Evolutionary conservation across 495 filamentous ascomycete species (phyloP), one percentile per base, ranked within the genome.

Genomic region (Talaromyces wortmannii): DNA sequence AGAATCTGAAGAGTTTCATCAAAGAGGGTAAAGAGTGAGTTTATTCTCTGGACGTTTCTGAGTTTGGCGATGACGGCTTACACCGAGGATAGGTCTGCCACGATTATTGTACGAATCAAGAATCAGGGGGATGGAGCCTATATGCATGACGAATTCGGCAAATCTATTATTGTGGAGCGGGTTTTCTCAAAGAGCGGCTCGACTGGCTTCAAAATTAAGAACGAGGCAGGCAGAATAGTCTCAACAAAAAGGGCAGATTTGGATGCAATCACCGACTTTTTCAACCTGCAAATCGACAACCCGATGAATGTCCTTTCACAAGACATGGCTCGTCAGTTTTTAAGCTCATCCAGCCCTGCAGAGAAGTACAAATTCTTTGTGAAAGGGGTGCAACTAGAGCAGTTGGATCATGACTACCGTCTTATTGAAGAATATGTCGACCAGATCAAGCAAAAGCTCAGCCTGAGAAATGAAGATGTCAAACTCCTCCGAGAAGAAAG

Each of bases 341-440:
- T 99, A 7, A 95, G 90, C 66, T 78, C 83, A 18, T 94, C 95
- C 17, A 87, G 79, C 17, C 80, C 91, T 5, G 70, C 76, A 5
- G 84, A 92, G 50, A 99, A 97, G 65, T 99, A 97, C 76, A 92
- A 90, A 60, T 96, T 96, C 60, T 99, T 97, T 64, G 83, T 96
- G 52, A 90, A 95, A 65, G 94, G 94, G 18, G 94, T 96, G 5
- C 92, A 97, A 63, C 76, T 99, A 3, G 90, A 97, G 63, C 84
- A 91, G 60, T 77, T 99, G 11, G 90, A 96, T 65, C 84, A 90
- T 57, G 95, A 97, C 62, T 99, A 99, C 67, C 78, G 83, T 45
- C 67, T 95, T 40, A 82, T 97, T 16, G 83, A 81, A 53, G 80
- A 89, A 54, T 80, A 72, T 2, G 74, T 87, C 23, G 88, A 95